Percentiles rank a stretch among this genome's conserved stretches.
These are phyloP conservation scores for Sophora flavescens DNA, from an alignment of 306 rosid genomes.

Conservation along the genomic window DNA sequence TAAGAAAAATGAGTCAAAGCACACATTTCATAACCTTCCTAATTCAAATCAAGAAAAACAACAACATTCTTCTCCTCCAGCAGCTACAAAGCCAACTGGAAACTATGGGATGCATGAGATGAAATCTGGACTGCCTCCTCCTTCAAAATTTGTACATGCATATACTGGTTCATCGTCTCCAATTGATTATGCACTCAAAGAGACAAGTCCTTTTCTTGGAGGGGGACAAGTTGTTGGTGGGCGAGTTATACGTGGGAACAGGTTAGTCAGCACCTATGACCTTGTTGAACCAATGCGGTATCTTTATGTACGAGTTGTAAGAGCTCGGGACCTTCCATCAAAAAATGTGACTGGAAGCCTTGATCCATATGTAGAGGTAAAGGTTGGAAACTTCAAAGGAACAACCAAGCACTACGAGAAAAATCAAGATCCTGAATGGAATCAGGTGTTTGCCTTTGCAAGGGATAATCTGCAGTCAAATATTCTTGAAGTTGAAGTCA, in stretches of 20 bases:
- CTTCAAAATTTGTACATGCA: conserved; percentile 47
- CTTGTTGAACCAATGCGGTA: conserved; percentile 89
- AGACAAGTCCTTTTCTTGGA: conserved; percentile 94
- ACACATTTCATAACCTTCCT: conserved; percentile 72
- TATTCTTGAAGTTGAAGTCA: conserved; percentile 72
- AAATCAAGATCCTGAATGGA: conserved; percentile 87
- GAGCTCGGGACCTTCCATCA: conserved; percentile 86
- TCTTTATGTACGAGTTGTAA: conserved; percentile 87
- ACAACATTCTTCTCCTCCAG: conserved; percentile 51
- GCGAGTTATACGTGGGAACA: conserved; percentile 62
- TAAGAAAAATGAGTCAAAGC: conserved; percentile 62
- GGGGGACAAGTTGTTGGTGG: conserved; percentile 87
- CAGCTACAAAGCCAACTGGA: conserved; percentile 43
- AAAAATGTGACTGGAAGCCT: conserved; percentile 78
- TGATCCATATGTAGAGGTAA: conserved; percentile 92
- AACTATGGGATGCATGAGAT: conserved; percentile 63
- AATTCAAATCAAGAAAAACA: conserved; percentile 48
- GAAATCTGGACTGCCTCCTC: conserved; percentile 58
- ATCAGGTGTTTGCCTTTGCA: conserved; percentile 91
- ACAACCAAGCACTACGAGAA: conserved; percentile 73
- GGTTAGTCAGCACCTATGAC: conserved; percentile 71
- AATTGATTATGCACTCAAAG: conserved; percentile 75
- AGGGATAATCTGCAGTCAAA: conserved; percentile 72
- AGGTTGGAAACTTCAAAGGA: conserved; percentile 88
- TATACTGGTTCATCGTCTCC: conserved; percentile 58